Evolutionary conservation across 129 eudicot species (phyloP), one percentile per base, ranked within the genome.

Genomic region (Scalesia atractyloides): DNA sequence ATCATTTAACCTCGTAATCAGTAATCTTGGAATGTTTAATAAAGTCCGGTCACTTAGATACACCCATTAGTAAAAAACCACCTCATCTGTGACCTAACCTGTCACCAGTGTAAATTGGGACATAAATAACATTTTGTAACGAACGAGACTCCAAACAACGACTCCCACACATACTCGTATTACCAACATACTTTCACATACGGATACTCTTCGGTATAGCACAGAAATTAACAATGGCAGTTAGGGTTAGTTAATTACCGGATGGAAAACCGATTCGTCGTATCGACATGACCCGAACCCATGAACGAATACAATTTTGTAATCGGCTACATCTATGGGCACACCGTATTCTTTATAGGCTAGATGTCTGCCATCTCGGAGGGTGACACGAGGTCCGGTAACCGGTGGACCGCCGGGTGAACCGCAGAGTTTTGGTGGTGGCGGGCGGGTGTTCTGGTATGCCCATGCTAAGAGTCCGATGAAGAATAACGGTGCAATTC

Each of bases 321-420:
- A 83, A 9, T 82, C 82, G 30, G 97, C 95, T 15, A 11, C 61
- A 49, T 81, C 81, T 73, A 76, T 90, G 8, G 89, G 46, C 9
- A 82, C 91, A 1, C 97, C 97, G 44, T 68, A 79, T 77, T 90
- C 94, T 64, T 81, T 76, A 69, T 87, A 90, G 15, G 97, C 88
- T 39, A 90, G 75, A 73, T 87, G 77, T 71, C 97, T 79, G 15
- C 91, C 97, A 59, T 90, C 91, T 70, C 87, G 68, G 64, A 90
- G 89, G 69, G 73, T 66, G 50, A 90, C 74, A 46, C 97, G 78
- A 0, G 91, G 89, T 41, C 78, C 89, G 5, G 86, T 85, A 7
- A 87, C 70, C 17, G 85, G 86, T n/a, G 88, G 87, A 22, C 93
- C 90, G 8, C 64, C 74, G 8, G 84, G 75, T 17, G 83, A 49